Conservation (phyloP, 805 yeast species). For the Wickerhamiella sorbophila region DNA sequence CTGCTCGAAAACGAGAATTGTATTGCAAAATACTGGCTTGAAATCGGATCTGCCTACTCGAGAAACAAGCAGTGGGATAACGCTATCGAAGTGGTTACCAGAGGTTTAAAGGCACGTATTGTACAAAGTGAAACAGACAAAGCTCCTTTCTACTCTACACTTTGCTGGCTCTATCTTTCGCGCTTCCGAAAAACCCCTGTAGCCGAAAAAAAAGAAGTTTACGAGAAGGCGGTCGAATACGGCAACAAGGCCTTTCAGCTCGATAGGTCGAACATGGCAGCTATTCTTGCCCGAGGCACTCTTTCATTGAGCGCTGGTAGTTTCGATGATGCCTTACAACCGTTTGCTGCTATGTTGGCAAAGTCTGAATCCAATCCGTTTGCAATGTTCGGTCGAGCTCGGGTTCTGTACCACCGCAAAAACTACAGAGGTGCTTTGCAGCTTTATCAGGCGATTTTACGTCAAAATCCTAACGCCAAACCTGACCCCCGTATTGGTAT, state of each 20-base stretch:
- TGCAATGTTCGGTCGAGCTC: conserved; percentile 77
- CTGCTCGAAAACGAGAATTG: conserved; percentile 72
- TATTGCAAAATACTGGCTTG: conserved; percentile 65
- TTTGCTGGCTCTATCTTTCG: conserved; percentile 51
- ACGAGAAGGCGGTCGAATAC: conserved; percentile 31
- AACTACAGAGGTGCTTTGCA: conserved; percentile 63
- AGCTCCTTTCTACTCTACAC: conserved; percentile 42
- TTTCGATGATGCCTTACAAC: conserved; percentile 55
- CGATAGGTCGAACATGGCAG: conserved; percentile 34
- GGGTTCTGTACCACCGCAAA: conserved; percentile 54
- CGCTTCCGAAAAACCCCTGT: conserved; percentile 23
- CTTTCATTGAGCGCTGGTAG: conserved; percentile 42
- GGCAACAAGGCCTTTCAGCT: conserved; percentile 36
- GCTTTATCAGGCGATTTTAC: conserved; percentile 68
- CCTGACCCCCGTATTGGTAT: conserved; percentile 78
- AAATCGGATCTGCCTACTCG: conserved; percentile 72
- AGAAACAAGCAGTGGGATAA: conserved; percentile 43
- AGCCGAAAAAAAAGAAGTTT: conserved; percentile 13
- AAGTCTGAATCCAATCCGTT: conserved; percentile 42
- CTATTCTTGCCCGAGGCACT: conserved; percentile 54
- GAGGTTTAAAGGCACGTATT: conserved; percentile 35
- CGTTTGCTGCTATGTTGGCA: conserved; percentile 46
- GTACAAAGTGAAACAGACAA: conserved; percentile 28
- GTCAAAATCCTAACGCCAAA: conserved; percentile 51
- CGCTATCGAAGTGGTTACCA: conserved; percentile 46